Evolutionary conservation across 148 eudicot genomes (phyloP).

Genomic region (Simmondsia chinensis): DNA sequence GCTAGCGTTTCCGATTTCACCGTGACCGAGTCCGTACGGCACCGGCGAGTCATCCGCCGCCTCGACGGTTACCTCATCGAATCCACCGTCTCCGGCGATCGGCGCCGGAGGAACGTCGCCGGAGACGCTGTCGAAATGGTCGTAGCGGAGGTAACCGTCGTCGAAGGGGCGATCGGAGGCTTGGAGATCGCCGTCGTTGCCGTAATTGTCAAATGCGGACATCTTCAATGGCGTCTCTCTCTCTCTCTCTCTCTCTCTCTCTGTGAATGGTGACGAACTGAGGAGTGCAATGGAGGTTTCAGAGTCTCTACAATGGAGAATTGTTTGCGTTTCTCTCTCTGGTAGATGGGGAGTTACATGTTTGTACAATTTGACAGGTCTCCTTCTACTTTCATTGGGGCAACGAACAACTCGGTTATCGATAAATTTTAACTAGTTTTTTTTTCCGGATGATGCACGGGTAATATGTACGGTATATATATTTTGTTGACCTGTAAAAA

Average conservation of each 20-base stretch:
- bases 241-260: constrained; percentile 11
- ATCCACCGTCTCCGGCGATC: constrained; percentile 12
- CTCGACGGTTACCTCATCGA: constrained; percentile 51
- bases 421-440: too few relatives aligned
- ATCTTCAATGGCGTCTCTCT: constrained; percentile 3
- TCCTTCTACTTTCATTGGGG: too few relatives aligned
- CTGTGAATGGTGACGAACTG: too few relatives aligned
- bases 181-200: constrained; percentile 33
- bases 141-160: constrained; percentile 31
- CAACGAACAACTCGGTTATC: too few relatives aligned
- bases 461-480: too few relatives aligned
- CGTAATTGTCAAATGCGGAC: constrained; percentile 52
- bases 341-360: too few relatives aligned
- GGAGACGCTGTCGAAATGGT: constrained; percentile 10
- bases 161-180: constrained; percentile 28
- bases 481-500: too few relatives aligned
- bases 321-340: too few relatives aligned
- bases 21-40: constrained; percentile 39
- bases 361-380: too few relatives aligned
- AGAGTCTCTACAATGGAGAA: too few relatives aligned
- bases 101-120: constrained; percentile 12
- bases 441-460: too few relatives aligned
- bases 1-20: constrained; percentile 20
- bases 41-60: constrained; percentile 20
- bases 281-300: too few relatives aligned